phyloP scores from a whole-genome alignment of 192 early-diverging fungal species.

The Coemansia sp. region DNA sequence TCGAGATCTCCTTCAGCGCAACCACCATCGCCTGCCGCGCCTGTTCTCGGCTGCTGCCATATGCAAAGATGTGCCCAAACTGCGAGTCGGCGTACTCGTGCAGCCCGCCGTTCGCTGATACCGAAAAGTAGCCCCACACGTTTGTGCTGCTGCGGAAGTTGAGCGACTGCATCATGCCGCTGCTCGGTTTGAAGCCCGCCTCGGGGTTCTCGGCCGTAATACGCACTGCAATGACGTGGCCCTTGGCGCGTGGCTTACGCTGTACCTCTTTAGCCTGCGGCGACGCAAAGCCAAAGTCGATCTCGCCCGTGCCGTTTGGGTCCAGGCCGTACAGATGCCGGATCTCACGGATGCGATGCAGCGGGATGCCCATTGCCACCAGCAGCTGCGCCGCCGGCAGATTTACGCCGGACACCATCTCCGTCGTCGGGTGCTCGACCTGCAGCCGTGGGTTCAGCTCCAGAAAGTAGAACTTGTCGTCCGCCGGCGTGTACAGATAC shows the following conservation, averaged over 20 bases:
- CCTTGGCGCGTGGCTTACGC: slow-evolving; percentile 90
- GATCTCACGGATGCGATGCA: slow-evolving; percentile 94
- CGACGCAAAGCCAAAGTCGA: slow-evolving; percentile 90
- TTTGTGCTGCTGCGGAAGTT: slow-evolving; percentile 95
- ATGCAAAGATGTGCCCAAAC: slow-evolving; percentile 98
- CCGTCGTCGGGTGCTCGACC: slow-evolving; percentile 98
- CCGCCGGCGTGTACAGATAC: slow-evolving; percentile 88
- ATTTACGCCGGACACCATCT: slow-evolving; percentile 98
- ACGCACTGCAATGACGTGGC: slow-evolving; percentile 97
- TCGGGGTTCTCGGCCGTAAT: slow-evolving; percentile 99
- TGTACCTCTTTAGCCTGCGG: slow-evolving; percentile 77
- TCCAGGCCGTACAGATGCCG: slow-evolving; percentile 91
- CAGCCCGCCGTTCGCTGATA: slow-evolving; percentile 89
- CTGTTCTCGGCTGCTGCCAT: slow-evolving; percentile 91
- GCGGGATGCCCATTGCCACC: slow-evolving; percentile 98
- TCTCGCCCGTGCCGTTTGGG: slow-evolving; percentile 79
- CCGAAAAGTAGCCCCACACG: slow-evolving; percentile 99
- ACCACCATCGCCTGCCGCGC: slow-evolving; percentile 95
- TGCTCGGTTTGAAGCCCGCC: slow-evolving; percentile 98
- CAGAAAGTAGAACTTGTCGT: slow-evolving; percentile 89
- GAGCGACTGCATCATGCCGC: slow-evolving; percentile 93
- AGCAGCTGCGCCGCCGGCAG: slow-evolving; percentile 97
- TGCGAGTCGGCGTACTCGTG: slow-evolving; percentile 99
- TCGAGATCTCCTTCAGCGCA: slow-evolving; percentile 96
- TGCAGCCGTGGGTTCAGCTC: slow-evolving; percentile 98